These are phyloP conservation scores for Gossypium lobatum DNA, from an alignment of 441 rosid species.

Conservation along the genomic window DNA sequence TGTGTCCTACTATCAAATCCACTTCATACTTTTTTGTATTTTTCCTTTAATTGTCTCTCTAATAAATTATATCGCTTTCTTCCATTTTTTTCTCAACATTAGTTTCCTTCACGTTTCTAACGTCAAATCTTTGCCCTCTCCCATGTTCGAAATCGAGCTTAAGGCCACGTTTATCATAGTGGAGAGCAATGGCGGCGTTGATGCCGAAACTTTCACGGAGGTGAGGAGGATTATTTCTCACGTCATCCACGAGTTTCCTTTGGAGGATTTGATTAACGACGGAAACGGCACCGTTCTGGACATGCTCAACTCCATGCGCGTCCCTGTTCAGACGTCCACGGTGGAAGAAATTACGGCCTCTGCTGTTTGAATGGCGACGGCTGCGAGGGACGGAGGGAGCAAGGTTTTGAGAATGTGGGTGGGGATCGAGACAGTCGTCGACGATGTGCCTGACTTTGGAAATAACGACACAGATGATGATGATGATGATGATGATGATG, in stretches of 20 bases:
- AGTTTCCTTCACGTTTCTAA: not conserved
- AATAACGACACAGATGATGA: not conserved
- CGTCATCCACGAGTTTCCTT: not conserved
- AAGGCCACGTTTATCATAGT: not conserved
- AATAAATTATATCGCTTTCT: not conserved
- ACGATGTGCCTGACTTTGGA: not conserved
- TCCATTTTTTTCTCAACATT: not conserved
- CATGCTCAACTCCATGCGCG: conserved; percentile 4
- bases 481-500: not conserved
- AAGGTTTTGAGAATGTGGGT: not conserved
- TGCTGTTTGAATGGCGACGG: not conserved
- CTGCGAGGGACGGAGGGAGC: not conserved
- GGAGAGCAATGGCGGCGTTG: not conserved
- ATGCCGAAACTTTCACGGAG: not conserved
- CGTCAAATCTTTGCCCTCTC: not conserved
- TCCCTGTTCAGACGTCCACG: not conserved
- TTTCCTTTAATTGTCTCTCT: not conserved
- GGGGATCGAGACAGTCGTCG: not conserved
- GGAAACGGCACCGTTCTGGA: not conserved
- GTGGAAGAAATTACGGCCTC: not conserved
- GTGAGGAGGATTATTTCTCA: not conserved
- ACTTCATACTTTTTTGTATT: not conserved
- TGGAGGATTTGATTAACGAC: not conserved
- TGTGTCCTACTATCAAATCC: not conserved
- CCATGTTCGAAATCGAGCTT: conserved; percentile 8